phyloP scores from a whole-genome alignment of 2,329 filamentous ascomycete genomes.

The Calonectria naviculata region DNA sequence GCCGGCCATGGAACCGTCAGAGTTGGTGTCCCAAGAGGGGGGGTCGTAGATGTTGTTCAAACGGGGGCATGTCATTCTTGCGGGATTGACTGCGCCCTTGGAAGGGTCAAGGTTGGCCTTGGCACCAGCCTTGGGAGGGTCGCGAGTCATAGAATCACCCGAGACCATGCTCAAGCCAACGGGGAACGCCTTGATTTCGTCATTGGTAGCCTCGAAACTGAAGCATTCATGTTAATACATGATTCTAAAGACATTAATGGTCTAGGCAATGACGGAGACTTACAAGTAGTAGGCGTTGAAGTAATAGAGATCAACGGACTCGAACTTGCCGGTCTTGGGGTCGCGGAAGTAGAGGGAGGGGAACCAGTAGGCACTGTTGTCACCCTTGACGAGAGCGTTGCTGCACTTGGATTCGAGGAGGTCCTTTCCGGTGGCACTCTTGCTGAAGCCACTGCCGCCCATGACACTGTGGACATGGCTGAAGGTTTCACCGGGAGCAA shows the following conservation, averaged over 20 bases:
- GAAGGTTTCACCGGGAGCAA: constrained; percentile 68
- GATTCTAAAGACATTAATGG: neutral
- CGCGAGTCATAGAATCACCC: constrained; percentile 70
- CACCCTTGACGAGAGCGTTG: constrained; percentile 74
- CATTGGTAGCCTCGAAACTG: constrained; percentile 71
- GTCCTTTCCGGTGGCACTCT: constrained; percentile 69
- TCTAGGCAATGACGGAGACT: constrained; percentile 32
- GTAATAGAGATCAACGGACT: constrained; percentile 76
- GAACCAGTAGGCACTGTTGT: constrained; percentile 83
- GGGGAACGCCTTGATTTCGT: constrained; percentile 77
- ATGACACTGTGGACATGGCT: constrained; percentile 77
- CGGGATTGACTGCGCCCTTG: constrained; percentile 62
- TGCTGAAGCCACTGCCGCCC: constrained; percentile 75
- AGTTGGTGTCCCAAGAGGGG: constrained; percentile 64
- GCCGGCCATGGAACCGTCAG: constrained; percentile 66
- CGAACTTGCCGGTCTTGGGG: constrained; percentile 70
- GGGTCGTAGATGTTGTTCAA: constrained; percentile 55
- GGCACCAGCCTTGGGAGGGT: constrained; percentile 65
- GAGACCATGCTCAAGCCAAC: constrained; percentile 77
- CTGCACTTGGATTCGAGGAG: constrained; percentile 74
- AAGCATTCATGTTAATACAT: constrained; percentile 22
- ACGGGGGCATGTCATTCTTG: constrained; percentile 72
- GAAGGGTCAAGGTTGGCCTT: constrained; percentile 62
- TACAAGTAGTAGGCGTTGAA: constrained; percentile 83
- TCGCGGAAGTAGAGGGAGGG: constrained; percentile 77